Evolutionary conservation across 495 filamentous ascomycete genomes (phyloP).

Genomic region (Umbilicaria muhlenbergii): DNA sequence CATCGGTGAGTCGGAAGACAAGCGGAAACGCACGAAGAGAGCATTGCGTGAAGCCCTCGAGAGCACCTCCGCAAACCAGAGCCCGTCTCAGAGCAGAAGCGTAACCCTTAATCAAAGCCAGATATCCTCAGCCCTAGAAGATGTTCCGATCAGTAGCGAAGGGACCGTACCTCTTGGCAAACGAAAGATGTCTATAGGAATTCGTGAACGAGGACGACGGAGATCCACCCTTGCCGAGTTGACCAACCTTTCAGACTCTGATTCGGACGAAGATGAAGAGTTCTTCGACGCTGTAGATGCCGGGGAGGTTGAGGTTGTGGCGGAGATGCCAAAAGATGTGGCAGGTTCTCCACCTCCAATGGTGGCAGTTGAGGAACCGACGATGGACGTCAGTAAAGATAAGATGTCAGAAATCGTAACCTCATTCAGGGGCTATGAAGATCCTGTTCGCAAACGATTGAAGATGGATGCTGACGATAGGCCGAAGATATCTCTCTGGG

Average conservation of each 20-base stretch:
- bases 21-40: conserved; percentile 75
- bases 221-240: conserved; percentile 45
- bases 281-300: conserved; percentile 97
- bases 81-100: conserved; percentile 14
- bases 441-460: conserved; percentile 57
- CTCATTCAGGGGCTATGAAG: conserved; percentile 84
- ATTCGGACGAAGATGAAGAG: conserved; percentile 75
- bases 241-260: conserved; percentile 56
- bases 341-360: conserved; percentile 34
- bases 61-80: conserved; percentile 25
- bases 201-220: conserved; percentile 25
- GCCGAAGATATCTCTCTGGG: conserved; percentile 92
- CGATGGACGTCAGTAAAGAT: conserved; percentile 28
- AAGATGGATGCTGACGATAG: conserved; percentile 87
- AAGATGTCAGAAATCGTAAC: conserved; percentile 44
- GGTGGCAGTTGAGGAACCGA: conserved; percentile 27
- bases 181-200: conserved; percentile 28
- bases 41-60: conserved; percentile 79
- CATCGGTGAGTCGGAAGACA: conserved; percentile 80
- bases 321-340: conserved; percentile 32
- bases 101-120: conserved; percentile 10
- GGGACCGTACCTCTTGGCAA: conserved; percentile 7
- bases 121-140: conserved; percentile 3
- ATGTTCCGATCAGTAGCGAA: conserved; percentile 9
- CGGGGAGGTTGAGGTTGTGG: conserved; percentile 69